Conservation (phyloP, 2,329 filamentous ascomycete species). For the Fusarium proliferatum region DNA sequence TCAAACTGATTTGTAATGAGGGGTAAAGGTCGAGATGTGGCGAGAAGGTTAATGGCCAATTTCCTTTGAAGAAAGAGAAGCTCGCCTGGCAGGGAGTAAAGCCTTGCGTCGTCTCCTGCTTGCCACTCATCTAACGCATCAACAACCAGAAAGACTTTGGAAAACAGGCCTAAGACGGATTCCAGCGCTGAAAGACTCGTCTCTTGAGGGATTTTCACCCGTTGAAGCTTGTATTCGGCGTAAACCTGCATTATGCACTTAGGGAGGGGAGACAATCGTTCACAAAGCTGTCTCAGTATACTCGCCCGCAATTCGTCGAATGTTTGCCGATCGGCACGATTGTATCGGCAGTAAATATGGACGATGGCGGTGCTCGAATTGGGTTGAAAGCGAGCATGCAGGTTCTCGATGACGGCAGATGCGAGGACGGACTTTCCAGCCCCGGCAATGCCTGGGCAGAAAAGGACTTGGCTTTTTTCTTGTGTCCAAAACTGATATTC, state of each 20-base stretch:
- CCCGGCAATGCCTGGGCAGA: rapidly evolving
- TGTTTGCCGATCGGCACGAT: rapidly evolving
- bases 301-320: rapidly evolving
- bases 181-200: rapidly evolving
- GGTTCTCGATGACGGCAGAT: too few species aligned
- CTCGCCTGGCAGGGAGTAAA: rapidly evolving
- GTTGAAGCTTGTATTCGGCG: background rate
- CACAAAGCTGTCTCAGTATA: background rate
- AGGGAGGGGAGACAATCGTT: rapidly evolving
- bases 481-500: background rate
- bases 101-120: too few species aligned
- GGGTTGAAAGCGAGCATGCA: too few species aligned
- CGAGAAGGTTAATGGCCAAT: background rate
- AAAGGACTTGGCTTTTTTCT: background rate
- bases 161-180: rapidly evolving
- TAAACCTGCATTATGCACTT: rapidly evolving
- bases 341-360: background rate
- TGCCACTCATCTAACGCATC: background rate
- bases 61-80: background rate
- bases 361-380: rapidly evolving
- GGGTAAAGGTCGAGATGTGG: too few species aligned
- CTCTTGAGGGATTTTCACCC: too few species aligned
- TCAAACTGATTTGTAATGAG: too few species aligned
- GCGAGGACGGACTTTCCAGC: background rate
- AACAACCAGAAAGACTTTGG: background rate